phyloP scores from a whole-genome alignment of 805 yeast species.

The Metschnikowia matae region DNA sequence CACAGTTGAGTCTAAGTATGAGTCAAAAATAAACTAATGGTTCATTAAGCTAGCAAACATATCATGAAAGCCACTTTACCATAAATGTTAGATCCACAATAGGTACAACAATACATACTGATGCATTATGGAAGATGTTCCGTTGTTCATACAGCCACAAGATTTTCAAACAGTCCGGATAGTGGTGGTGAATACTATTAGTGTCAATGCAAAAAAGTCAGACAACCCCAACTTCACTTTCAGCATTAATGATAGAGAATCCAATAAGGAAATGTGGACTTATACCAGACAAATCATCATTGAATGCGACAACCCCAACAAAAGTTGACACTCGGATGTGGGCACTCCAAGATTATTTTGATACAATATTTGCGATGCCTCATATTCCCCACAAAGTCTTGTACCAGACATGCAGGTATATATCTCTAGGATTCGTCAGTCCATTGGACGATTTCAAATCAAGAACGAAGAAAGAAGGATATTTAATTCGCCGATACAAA shows the following conservation, averaged over 20 bases:
- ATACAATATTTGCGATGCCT: constrained; percentile 52
- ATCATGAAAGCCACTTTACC: too few relatives aligned
- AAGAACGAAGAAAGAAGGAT: constrained; percentile 61
- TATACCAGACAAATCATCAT: constrained; percentile 61
- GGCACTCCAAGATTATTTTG: constrained; percentile 56
- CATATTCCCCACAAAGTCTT: constrained; percentile 52
- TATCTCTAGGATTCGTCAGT: constrained; percentile 64
- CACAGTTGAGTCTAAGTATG: too few relatives aligned
- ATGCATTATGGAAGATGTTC: constrained; percentile 42
- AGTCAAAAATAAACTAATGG: too few relatives aligned
- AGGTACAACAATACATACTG: too few relatives aligned
- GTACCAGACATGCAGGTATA: constrained; percentile 54
- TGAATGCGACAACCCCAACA: constrained; percentile 54
- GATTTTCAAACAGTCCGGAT: constrained; percentile 51
- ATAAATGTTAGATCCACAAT: too few relatives aligned
- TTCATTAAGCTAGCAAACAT: too few relatives aligned
- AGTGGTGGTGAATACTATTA: constrained; percentile 46
- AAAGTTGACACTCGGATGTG: constrained; percentile 60
- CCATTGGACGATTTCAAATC: constrained; percentile 50
- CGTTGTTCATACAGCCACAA: constrained; percentile 55
- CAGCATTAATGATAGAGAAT: constrained; percentile 57
- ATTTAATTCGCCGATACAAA: constrained; percentile 57
- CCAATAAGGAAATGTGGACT: constrained; percentile 68
- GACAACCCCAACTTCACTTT: constrained; percentile 63
- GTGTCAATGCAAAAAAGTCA: constrained; percentile 31